A percentile compares a stretch with the other conserved stretches of the same genome.
Evolutionary conservation across 108 stramenopile genomes (phyloP).

Genomic region (Nannochloropsis salina): DNA sequence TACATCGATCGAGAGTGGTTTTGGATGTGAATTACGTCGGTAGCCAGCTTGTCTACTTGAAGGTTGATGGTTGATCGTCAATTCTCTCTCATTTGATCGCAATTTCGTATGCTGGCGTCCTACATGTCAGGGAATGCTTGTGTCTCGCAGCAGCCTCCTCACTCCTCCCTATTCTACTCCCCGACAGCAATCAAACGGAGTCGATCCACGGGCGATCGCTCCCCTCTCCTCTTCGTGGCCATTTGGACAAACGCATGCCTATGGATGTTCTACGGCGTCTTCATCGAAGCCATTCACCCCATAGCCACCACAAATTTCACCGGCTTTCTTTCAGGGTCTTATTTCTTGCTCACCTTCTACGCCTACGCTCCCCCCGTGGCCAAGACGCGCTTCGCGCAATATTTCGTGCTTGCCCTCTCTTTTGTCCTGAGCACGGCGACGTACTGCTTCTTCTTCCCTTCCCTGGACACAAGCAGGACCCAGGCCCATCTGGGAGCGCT

Average conservation of each 20-base stretch:
- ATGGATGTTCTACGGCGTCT: conserved; percentile 12
- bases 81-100: no score
- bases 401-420: background rate
- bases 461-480: background rate
- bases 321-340: background rate
- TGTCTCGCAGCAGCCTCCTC: background rate
- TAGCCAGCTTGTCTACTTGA: no score
- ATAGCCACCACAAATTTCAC: background rate
- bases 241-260: conserved; percentile 5
- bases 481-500: background rate
- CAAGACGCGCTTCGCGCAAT: background rate
- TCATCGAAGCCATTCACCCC: background rate
- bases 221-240: background rate
- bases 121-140: background rate
- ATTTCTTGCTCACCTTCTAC: background rate
- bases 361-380: background rate
- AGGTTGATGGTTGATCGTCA: no score
- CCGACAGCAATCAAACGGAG: background rate
- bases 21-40: no score
- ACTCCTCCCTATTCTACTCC: background rate
- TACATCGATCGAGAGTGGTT: no score
- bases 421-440: background rate
- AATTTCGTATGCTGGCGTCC: no score
- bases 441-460: conserved; percentile 11
- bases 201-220: conserved; percentile 9